A percentile compares a stretch with the other conserved stretches of the same genome.
Evolutionary conservation across 495 filamentous ascomycete species (phyloP).

Genomic region (Evernia prunastri): DNA sequence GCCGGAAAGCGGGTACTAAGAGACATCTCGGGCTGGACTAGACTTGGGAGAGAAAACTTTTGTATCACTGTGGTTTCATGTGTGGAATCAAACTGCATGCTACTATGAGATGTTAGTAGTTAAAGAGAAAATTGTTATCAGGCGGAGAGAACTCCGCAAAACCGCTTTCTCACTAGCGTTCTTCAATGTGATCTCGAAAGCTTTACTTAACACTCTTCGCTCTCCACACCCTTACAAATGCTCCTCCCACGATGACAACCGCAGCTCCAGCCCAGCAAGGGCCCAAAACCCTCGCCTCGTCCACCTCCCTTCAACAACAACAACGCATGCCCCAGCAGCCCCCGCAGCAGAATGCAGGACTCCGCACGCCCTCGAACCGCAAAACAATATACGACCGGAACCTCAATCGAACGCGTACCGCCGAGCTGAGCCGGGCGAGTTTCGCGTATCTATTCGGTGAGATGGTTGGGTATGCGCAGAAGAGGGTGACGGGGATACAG

Average conservation of each 20-base stretch:
- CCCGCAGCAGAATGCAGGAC: slow-evolving; percentile 49
- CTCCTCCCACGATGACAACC: slow-evolving; percentile 13
- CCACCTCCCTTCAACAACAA: slow-evolving; percentile 17
- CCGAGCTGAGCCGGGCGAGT: slow-evolving; percentile 82
- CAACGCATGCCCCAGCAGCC: slow-evolving; percentile 17
- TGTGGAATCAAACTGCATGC: too few species aligned
- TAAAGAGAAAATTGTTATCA: neutral
- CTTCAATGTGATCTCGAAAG: neutral
- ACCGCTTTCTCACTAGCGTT: neutral
- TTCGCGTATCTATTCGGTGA: slow-evolving; percentile 95
- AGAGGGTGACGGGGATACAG: slow-evolving; percentile 80
- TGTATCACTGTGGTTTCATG: too few species aligned
- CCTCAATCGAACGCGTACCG: slow-evolving; percentile 76
- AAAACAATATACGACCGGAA: slow-evolving; percentile 98
- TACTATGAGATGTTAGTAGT: neutral
- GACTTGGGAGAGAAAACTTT: neutral
- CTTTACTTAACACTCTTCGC: neutral
- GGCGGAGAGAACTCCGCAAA: neutral
- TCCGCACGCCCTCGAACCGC: slow-evolving; percentile 87
- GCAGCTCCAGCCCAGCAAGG: slow-evolving; percentile 13
- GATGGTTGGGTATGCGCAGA: slow-evolving; percentile 95
- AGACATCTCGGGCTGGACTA: neutral
- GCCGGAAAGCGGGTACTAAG: neutral
- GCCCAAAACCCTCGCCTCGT: slow-evolving; percentile 17
- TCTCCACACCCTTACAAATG: neutral